Evolutionary conservation across 148 eudicot species (phyloP), one percentile per base, ranked within the genome.

Genomic region (Tetragonia tetragonoides): DNA sequence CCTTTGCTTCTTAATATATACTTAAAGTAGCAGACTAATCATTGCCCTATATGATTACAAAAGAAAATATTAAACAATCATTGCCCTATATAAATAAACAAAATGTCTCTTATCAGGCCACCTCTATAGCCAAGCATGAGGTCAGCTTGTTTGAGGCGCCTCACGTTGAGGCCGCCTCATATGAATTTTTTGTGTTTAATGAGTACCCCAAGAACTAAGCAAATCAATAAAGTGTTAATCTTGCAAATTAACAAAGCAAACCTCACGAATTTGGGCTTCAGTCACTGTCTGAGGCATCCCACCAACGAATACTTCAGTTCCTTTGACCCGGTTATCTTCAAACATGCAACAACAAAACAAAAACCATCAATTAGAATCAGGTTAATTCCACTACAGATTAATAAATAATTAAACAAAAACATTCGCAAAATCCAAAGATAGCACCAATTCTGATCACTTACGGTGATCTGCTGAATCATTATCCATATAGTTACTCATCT

Each of bases 241-340:
- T 21, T n/a, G 24, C 6, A 23, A 24, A 5, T 15, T 46, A 24
- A 17, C 47, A 6, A 10, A 21, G 7, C 75, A 73, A 75, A 81
- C 86, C 86, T 86, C 84, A 3, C 53, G 81, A 60, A 86, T 78
- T 73, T 66, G 60, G 76, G 64, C 38, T 83, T 86, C 88, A 73
- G 88, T 86, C 34, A 73, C 68, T 64, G 76, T 75, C 38, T 76
- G 86, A 69, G 84, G 82, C 76, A 86, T 65, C 59, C 88, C 88
- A 62, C 88, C 88, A 62, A 86, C 84, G 76, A 86, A 86, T 37
- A 86, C 86, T 78, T 86, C 88, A 11, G 84, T 60, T 23, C 88
- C 84, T 75, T 70, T 81, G 79, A 72, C 82, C 28, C 39, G 77
- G 24, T 83, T 73, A 65, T 80, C 85, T 85, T 69, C 79, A 17